Evolutionary conservation across 352 stramenopile species (phyloP).

Genomic region (Proteromonas lacertae): DNA sequence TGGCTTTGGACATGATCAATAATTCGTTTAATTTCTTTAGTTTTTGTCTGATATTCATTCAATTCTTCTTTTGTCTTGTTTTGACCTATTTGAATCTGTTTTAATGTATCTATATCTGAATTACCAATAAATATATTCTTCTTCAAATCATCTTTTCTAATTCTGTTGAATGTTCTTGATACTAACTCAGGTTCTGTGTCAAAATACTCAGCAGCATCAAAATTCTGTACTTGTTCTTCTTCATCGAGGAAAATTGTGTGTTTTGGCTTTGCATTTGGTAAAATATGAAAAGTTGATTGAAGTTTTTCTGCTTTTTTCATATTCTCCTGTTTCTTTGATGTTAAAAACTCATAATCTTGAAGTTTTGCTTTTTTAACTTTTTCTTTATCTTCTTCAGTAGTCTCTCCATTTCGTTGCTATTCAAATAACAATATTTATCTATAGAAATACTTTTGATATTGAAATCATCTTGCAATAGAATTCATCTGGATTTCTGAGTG

Average conservation of each 20-base stretch:
- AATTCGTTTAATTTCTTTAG: slow-evolving; percentile 17
- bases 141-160: slow-evolving; percentile 6
- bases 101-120: slow-evolving; percentile 8
- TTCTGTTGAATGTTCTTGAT: slow-evolving; percentile 24
- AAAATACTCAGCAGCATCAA: slow-evolving; percentile 62
- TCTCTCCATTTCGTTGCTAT: not conserved
- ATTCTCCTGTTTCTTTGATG: slow-evolving; percentile 24
- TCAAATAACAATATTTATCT: slow-evolving; percentile 19
- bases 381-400: slow-evolving; percentile 19
- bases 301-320: slow-evolving; percentile 22
- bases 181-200: slow-evolving; percentile 27
- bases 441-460: no score
- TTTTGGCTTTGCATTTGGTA: slow-evolving; percentile 22
- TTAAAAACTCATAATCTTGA: slow-evolving; percentile 74
- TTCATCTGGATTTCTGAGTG: slow-evolving; percentile 87
- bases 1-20: slow-evolving; percentile 13
- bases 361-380: slow-evolving; percentile 58
- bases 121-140: slow-evolving; percentile 3
- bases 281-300: slow-evolving; percentile 25
- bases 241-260: slow-evolving; percentile 72
- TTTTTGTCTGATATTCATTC: not conserved
- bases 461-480: slow-evolving; percentile 98
- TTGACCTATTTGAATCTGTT: not conserved
- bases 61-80: not conserved
- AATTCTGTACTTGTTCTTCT: slow-evolving; percentile 17